Conservation (phyloP, 2,329 filamentous ascomycete genomes). For the Colletotrichum neosansevieriae region DNA sequence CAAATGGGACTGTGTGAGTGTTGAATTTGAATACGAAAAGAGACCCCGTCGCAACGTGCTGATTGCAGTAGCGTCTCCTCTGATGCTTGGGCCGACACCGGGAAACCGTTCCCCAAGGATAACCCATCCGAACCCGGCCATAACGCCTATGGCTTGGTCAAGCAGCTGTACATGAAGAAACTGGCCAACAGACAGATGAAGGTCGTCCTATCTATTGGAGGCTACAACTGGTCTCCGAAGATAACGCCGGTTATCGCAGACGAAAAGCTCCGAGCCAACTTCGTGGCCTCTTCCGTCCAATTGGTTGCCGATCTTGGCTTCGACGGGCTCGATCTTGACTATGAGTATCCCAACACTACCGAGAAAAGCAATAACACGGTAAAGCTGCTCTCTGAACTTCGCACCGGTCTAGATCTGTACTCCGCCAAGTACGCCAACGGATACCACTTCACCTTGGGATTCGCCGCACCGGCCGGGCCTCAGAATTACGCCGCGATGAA, state of each 20-base stretch:
- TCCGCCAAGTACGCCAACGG: conserved; percentile 52
- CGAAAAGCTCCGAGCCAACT: conserved; percentile 69
- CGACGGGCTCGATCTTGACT: conserved; percentile 61
- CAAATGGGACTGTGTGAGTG: conserved; percentile 36
- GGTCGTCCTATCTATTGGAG: conserved; percentile 82
- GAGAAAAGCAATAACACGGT: conserved; percentile 56
- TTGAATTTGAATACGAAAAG: no score
- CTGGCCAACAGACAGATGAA: conserved; percentile 83
- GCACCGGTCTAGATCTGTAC: conserved; percentile 57
- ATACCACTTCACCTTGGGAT: conserved; percentile 63
- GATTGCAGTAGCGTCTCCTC: conserved; percentile 44
- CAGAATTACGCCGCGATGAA: conserved; percentile 63
- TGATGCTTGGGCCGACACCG: conserved; percentile 50
- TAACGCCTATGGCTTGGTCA: conserved; percentile 84
- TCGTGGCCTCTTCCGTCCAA: conserved; percentile 76
- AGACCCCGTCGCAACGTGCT: background rate
- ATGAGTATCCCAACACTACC: conserved; percentile 52
- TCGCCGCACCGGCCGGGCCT: conserved; percentile 62
- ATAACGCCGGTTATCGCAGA: conserved; percentile 77
- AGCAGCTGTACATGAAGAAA: conserved; percentile 84
- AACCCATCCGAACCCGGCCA: conserved; percentile 55
- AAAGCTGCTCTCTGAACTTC: conserved; percentile 56
- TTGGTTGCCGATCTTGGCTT: conserved; percentile 80
- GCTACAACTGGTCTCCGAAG: conserved; percentile 85
- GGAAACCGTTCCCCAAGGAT: conserved; percentile 27